Percentiles rank a stretch among this genome's conserved stretches.
Conservation (phyloP, 2,329 filamentous ascomycete species). For the Talaromyces atroroseus region DNA sequence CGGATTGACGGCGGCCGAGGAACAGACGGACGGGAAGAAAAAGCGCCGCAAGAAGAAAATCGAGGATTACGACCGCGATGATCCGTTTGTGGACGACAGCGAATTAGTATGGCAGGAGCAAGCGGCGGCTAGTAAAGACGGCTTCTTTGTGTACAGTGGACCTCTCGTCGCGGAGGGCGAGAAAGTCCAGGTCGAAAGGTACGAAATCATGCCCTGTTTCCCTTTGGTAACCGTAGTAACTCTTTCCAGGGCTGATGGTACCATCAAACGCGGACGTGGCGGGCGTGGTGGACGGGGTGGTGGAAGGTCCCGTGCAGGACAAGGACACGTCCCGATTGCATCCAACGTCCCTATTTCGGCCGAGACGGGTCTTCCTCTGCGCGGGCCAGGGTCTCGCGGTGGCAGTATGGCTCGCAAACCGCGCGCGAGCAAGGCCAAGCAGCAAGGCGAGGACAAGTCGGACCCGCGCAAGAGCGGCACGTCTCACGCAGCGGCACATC, state of each 20-base stretch:
- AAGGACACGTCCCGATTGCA: slow-evolving; percentile 65
- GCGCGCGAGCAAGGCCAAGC: slow-evolving; percentile 79
- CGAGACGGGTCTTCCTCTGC: slow-evolving; percentile 71
- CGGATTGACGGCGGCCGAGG: slow-evolving; percentile 48
- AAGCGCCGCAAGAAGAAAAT: slow-evolving; percentile 66
- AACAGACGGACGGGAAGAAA: slow-evolving; percentile 63
- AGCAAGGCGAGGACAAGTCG: slow-evolving; percentile 76
- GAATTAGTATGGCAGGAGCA: slow-evolving; percentile 94
- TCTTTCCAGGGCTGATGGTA: slow-evolving; percentile 60
- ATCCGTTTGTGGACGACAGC: slow-evolving; percentile 77
- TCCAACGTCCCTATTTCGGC: slow-evolving; percentile 87
- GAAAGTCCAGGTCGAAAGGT: slow-evolving; percentile 63
- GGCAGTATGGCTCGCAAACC: slow-evolving; percentile 72
- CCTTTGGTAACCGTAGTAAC: slow-evolving; percentile 26
- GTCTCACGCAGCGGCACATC: slow-evolving; percentile 1
- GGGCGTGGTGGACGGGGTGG: slow-evolving; percentile 49
- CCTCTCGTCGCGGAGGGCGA: slow-evolving; percentile 83
- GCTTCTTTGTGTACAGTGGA: slow-evolving; percentile 96
- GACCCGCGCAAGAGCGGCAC: slow-evolving; percentile 44
- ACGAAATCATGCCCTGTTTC: slow-evolving; percentile 23
- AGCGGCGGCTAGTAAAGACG: slow-evolving; percentile 87
- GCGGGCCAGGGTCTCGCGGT: slow-evolving; percentile 66
- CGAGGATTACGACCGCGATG: slow-evolving; percentile 62
- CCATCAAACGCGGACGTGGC: slow-evolving; percentile 58
- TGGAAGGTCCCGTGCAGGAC: slow-evolving; percentile 50